Evolutionary conservation across 768 basidiomycete genomes (phyloP).

Genomic region (Pleurotus eryngii): DNA sequence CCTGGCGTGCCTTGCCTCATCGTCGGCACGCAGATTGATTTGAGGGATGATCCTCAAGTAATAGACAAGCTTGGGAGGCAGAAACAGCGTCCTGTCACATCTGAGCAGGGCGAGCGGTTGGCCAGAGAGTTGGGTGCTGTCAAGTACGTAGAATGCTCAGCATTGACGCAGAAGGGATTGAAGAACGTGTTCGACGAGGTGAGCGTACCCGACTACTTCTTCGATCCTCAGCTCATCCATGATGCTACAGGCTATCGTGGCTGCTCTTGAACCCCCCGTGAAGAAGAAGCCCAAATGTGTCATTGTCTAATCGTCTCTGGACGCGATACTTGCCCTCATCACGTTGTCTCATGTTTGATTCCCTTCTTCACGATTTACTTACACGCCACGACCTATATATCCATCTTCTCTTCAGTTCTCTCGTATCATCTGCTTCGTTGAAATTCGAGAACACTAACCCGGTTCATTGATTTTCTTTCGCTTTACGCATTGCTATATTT

Average conservation of each 20-base stretch:
- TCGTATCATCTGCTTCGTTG: constrained; percentile 16
- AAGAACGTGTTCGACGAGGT: constrained; percentile 99
- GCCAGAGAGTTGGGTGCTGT: constrained; percentile 98
- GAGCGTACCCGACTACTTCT: constrained; percentile 27
- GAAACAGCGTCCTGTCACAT: constrained; percentile 90
- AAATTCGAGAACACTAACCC: neutral
- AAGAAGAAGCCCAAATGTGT: constrained; percentile 81
- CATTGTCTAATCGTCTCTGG: constrained; percentile 58
- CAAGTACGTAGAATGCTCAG: constrained; percentile 99
- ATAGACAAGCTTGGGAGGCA: constrained; percentile 94
- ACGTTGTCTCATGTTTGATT: constrained; percentile 18
- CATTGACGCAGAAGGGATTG: constrained; percentile 97
- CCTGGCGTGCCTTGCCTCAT: constrained; percentile 99
- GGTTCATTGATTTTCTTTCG: constrained; percentile 2
- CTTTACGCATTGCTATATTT: neutral
- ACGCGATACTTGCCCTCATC: constrained; percentile 18
- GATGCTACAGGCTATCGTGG: constrained; percentile 82
- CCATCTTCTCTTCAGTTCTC: constrained; percentile 27
- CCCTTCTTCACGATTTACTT: constrained; percentile 32
- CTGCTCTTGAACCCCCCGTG: constrained; percentile 95
- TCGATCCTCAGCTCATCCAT: constrained; percentile 10
- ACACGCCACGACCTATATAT: constrained; percentile 44
- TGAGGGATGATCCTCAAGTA: constrained; percentile 90
- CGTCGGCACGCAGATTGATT: constrained; percentile 96
- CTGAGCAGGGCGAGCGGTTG: constrained; percentile 88